phyloP scores from a whole-genome alignment of 1,284 basidiomycete species.

The Marasmius fiardii region DNA sequence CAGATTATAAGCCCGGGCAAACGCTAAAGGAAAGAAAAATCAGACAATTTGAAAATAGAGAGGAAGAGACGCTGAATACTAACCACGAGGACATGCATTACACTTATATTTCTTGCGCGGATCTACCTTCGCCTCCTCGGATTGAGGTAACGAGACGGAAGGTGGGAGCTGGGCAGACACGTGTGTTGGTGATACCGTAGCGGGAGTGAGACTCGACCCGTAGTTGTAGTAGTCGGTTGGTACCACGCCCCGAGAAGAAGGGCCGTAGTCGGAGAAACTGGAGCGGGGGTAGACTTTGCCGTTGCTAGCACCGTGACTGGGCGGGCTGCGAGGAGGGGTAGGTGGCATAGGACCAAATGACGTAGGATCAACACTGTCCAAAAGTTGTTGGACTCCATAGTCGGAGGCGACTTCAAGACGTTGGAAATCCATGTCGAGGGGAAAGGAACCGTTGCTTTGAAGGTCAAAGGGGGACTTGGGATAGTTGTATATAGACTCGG shows the following conservation, averaged over 20 bases:
- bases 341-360: constrained; percentile 58
- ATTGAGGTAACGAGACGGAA: constrained; percentile 38
- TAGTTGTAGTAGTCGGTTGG: constrained; percentile 54
- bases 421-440: constrained; percentile 68
- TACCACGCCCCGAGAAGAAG: constrained; percentile 32
- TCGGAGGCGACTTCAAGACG: constrained; percentile 52
- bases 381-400: constrained; percentile 39
- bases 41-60: constrained; percentile 1
- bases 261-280: constrained; percentile 30
- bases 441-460: constrained; percentile 49
- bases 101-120: constrained; percentile 77
- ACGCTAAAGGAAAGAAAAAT: constrained; percentile 49
- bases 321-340: constrained; percentile 55
- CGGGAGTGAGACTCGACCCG: constrained; percentile 27
- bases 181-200: constrained; percentile 54
- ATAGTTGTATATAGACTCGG: constrained; percentile 68
- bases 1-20: constrained; percentile 86
- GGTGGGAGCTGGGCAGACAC: constrained; percentile 45
- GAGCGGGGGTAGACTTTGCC: constrained; percentile 41
- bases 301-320: constrained; percentile 30
- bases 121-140: constrained; percentile 48
- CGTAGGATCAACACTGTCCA: constrained; percentile 44
- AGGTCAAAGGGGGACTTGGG: constrained; percentile 44
- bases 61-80: constrained; percentile 17
- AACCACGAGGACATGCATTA: constrained; percentile 67